A percentile compares a stretch with the other conserved stretches of the same genome.
Conservation (phyloP, 176 grass and related monocot species). For the Oryza glaberrima region DNA sequence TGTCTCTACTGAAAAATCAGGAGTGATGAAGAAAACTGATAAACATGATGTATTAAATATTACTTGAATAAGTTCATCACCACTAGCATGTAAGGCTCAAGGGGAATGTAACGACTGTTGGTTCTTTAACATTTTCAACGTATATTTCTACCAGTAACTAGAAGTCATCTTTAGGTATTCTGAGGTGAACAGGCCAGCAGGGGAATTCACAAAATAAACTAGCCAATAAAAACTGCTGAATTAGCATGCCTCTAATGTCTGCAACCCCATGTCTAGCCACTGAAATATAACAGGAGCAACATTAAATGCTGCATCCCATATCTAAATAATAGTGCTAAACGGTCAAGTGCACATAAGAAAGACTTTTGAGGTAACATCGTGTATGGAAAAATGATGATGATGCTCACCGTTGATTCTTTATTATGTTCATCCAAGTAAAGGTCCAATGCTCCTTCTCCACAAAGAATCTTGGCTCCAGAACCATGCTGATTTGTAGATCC, state of each 20-base stretch:
- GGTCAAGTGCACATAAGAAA: neutral
- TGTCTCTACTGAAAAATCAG: too few species aligned
- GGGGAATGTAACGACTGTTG: neutral
- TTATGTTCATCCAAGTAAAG: conserved; percentile 46
- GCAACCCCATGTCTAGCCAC: neutral
- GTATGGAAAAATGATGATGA: conserved; percentile 9
- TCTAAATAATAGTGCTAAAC: neutral
- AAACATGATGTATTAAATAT: neutral
- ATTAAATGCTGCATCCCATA: conserved; percentile 1
- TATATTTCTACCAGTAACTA: neutral
- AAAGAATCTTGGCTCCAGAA: conserved; percentile 71
- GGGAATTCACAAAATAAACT: neutral
- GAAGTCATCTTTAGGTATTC: neutral
- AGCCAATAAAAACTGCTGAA: neutral
- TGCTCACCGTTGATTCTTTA: conserved; percentile 35
- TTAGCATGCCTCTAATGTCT: neutral
- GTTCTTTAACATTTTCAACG: neutral
- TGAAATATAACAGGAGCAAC: neutral
- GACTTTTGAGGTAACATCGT: neutral
- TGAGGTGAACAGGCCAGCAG: neutral
- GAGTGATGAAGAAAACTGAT: neutral
- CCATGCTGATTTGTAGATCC: conserved; percentile 47
- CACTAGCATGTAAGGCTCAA: neutral
- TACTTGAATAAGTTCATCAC: neutral
- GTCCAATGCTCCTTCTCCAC: conserved; percentile 59